Evolutionary conservation across 169 alveolate genomes (phyloP).

Genomic region (Plasmodium sp.): DNA sequence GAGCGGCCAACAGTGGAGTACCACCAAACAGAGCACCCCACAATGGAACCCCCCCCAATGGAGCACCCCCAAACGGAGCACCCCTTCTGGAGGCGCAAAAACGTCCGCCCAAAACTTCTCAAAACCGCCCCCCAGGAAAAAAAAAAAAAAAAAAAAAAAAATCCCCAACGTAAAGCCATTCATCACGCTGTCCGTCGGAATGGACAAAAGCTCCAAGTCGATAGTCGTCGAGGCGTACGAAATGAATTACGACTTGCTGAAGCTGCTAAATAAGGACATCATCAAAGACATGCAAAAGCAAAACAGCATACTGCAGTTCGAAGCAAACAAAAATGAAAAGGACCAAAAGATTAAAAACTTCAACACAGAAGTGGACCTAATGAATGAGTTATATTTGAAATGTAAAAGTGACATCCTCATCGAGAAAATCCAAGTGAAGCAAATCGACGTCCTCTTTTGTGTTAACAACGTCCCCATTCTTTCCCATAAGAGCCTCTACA

Average conservation of each 20-base stretch:
- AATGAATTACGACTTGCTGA: conserved; percentile 58
- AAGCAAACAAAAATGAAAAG: conserved; percentile 32
- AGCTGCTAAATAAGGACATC: conserved; percentile 46
- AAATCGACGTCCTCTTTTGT: conserved; percentile 61
- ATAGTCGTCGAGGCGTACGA: conserved; percentile 73
- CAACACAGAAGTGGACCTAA: conserved; percentile 60
- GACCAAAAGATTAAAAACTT: conserved; percentile 59
- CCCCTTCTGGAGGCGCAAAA: not conserved
- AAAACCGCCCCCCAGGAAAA: not conserved
- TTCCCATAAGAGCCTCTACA: conserved; percentile 54
- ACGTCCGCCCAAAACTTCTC: not conserved
- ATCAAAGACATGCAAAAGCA: conserved; percentile 64
- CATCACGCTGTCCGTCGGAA: conserved; percentile 66
- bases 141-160: conserved; percentile 35
- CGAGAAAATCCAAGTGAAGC: conserved; percentile 49
- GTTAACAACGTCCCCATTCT: conserved; percentile 67
- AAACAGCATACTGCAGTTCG: conserved; percentile 67
- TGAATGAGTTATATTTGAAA: conserved; percentile 73
- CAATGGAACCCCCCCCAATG: not conserved
- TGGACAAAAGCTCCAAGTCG: conserved; percentile 38
- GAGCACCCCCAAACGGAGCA: not conserved
- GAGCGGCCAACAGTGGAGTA: not conserved
- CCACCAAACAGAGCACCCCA: too few species aligned
- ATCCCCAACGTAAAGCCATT: conserved; percentile 43
- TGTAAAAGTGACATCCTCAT: conserved; percentile 54